Percentiles rank a stretch among this genome's conserved stretches.
These are phyloP conservation scores for Hygrophorus russula DNA, from an alignment of 768 basidiomycete species.

Conservation along the genomic window DNA sequence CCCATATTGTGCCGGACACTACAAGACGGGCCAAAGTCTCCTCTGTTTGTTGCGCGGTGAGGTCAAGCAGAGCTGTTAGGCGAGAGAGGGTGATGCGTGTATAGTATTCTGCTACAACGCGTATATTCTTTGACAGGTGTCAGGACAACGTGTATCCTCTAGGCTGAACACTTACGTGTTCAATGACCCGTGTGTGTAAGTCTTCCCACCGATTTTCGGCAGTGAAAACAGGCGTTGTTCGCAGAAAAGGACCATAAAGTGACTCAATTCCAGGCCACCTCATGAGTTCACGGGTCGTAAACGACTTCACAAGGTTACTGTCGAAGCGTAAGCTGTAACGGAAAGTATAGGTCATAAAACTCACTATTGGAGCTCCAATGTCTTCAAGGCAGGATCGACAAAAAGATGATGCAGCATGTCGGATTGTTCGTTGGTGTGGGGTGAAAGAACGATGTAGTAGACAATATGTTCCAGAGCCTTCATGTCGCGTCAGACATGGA, in stretches of 20 bases:
- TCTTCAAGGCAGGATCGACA: conserved; percentile 65
- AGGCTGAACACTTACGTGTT: conserved; percentile 56
- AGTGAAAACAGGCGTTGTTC: conserved; percentile 72
- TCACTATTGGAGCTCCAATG: conserved; percentile 81
- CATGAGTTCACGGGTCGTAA: conserved; percentile 88
- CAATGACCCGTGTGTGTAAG: conserved; percentile 89
- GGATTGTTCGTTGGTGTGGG: conserved; percentile 94
- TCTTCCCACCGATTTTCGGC: conserved; percentile 84
- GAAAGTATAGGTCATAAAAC: conserved; percentile 8
- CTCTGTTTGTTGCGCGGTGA: conserved; percentile 74
- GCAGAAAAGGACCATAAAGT: conserved; percentile 78
- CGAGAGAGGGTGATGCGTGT: conserved; percentile 81
- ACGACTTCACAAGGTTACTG: conserved; percentile 91
- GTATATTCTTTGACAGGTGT: conserved; percentile 63
- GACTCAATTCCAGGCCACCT: conserved; percentile 90
- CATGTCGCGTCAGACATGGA: conserved; percentile 4
- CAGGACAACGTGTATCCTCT: background rate
- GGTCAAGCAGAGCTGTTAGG: conserved; percentile 79
- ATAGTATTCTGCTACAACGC: conserved; percentile 90
- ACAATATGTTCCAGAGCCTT: conserved; percentile 92
- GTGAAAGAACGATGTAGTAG: conserved; percentile 87
- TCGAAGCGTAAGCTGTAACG: conserved; percentile 9
- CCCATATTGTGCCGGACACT: conserved; percentile 86
- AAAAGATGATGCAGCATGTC: conserved; percentile 91
- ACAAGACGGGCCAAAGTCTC: conserved; percentile 83